Evolutionary conservation across 2,329 filamentous ascomycete species (phyloP), one percentile per base, ranked within the genome.

Genomic region (Aspergillus caelatus): DNA sequence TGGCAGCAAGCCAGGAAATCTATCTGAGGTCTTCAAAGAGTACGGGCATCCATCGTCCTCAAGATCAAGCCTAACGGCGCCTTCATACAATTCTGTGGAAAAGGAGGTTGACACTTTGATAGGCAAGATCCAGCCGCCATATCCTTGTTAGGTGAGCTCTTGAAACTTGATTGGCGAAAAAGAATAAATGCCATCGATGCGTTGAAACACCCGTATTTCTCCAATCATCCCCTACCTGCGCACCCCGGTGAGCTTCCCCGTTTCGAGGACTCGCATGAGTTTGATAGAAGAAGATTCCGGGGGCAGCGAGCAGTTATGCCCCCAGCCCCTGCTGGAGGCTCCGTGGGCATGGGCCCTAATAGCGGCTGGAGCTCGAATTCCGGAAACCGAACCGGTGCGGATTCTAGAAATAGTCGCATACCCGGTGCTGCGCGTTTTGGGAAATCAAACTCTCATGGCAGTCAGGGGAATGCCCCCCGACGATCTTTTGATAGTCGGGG

Each of bases 171-270:
- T 75, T 98, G 94, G 92, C 88, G 88, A 57, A 90, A 87, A 68
- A 88, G 95, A 57, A 90, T 96, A 75, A 99, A 98, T 74, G 95
- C 95, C 0, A 91, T 96, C 30, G 95, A 99, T 79, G 95, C 95
- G 1, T 82, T 99, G 26, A 87, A 96, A 67, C 95, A 99, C 72
- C 89, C 92, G 1, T 99, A 97, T 78, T 98, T 99, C 81, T 89
- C 88, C 65, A 91, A 87, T 62, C 79, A 86, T 1, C 95, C 95
- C 4, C 82, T 91, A 5, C 95, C 95, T 10, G 89, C 94, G 45
- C 86, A 87, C 61, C 93, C 95, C 1, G 89, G 91, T 67, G 93
- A 98, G 57, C 86, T 99, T n/a, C 95, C 95, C 2, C 86, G 83
- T 19, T 98, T 97, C 73, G 92, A 96, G 74, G 94, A 97, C 72